Conservation (phyloP, 345 rosid genomes). For the Populus pruinosa region DNA sequence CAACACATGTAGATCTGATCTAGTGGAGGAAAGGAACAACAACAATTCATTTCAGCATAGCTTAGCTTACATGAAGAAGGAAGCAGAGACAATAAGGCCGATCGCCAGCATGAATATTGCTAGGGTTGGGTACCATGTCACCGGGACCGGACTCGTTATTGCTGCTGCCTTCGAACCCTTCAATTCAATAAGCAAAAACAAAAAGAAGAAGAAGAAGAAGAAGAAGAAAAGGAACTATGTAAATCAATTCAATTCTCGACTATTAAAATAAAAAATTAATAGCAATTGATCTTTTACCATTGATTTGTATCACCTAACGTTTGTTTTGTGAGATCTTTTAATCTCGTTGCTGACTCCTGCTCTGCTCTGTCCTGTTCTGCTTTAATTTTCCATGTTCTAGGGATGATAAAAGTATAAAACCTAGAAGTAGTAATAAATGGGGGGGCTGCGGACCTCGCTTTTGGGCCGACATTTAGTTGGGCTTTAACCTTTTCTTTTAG, state of each 20-base stretch:
- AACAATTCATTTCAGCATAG: background rate
- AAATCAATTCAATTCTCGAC: background rate
- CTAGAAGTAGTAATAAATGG: background rate
- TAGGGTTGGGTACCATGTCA: constrained; percentile 57
- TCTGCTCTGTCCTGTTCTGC: background rate
- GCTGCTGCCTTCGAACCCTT: constrained; percentile 56
- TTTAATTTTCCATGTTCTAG: background rate
- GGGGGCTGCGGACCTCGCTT: background rate
- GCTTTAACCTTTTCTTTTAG: background rate
- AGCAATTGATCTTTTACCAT: background rate
- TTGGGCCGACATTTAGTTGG: background rate
- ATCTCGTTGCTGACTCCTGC: background rate
- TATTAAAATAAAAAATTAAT: background rate
- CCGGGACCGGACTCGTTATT: constrained; percentile 76
- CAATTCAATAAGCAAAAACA: background rate
- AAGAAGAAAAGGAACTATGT: background rate
- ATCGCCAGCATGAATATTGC: constrained; percentile 57
- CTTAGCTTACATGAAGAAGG: constrained; percentile 73
- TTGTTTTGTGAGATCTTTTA: background rate
- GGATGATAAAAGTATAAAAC: background rate
- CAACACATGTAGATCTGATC: background rate
- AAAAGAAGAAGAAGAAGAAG: too few relatives aligned
- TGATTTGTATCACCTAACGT: background rate
- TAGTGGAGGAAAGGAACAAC: background rate
- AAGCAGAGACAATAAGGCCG: constrained; percentile 72